Evolutionary conservation across 1,139 yeast species (phyloP).

Genomic region (Diutina siamensis): DNA sequence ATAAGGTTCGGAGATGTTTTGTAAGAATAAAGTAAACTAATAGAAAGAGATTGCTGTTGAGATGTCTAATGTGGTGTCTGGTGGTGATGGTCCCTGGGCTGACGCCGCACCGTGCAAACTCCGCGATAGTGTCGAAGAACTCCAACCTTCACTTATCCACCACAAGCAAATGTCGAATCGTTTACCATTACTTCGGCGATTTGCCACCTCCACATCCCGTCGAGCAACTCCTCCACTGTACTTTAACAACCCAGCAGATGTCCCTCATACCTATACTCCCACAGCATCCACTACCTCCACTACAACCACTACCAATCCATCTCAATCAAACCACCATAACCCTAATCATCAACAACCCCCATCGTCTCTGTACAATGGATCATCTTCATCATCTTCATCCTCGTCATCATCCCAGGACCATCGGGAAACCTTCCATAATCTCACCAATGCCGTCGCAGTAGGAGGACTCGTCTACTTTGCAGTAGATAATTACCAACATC

Average conservation of each 20-base stretch:
- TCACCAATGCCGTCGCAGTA: constrained; percentile 27
- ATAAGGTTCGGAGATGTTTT: constrained; percentile 1
- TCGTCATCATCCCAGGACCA: neutral
- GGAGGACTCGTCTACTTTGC: constrained; percentile 36
- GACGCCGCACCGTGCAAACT: neutral
- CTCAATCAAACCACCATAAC: too few relatives aligned
- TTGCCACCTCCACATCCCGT: neutral
- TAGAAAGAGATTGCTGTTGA: too few relatives aligned
- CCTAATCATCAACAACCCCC: neutral
- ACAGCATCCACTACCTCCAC: too few relatives aligned
- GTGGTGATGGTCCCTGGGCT: neutral
- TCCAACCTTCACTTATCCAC: too few relatives aligned
- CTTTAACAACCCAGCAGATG: neutral
- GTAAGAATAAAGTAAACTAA: too few relatives aligned
- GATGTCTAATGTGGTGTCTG: neutral
- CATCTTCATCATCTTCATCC: neutral
- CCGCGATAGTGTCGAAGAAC: neutral
- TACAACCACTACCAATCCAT: too few relatives aligned
- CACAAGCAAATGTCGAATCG: too few relatives aligned
- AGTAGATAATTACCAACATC: constrained; percentile 35
- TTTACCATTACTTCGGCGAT: too few relatives aligned
- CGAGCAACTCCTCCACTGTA: neutral
- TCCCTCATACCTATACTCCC: neutral
- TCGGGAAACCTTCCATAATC: constrained; percentile 16
- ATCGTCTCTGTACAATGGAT: constrained; percentile 14